These are phyloP conservation scores for Aspergillus conjunctus DNA, from an alignment of 495 filamentous ascomycete species.

Conservation along the genomic window DNA sequence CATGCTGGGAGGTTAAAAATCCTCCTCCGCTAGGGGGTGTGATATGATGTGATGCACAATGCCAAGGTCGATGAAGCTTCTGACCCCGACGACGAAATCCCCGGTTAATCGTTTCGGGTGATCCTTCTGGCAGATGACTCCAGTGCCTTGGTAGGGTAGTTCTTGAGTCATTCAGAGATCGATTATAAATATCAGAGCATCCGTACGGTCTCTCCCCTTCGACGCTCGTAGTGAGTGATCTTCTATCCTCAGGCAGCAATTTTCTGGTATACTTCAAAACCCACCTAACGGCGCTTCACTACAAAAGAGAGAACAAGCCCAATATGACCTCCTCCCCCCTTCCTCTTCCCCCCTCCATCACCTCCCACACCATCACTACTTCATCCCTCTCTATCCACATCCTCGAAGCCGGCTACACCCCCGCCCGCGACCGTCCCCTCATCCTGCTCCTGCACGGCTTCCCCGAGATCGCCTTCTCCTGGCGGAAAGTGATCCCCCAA, in stretches of 20 bases:
- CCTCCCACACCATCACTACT: conserved; percentile 59
- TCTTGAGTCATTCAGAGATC: too few species aligned
- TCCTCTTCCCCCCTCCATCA: conserved; percentile 53
- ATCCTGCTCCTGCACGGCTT: conserved; percentile 67
- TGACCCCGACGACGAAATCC: not conserved
- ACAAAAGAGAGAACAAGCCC: not conserved
- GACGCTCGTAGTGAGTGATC: too few species aligned
- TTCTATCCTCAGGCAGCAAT: too few species aligned
- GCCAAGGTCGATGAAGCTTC: not conserved
- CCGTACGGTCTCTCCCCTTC: too few species aligned
- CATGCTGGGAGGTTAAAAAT: not conserved
- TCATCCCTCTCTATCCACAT: conserved; percentile 60
- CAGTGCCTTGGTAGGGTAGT: too few species aligned
- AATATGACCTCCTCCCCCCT: conserved; percentile 33
- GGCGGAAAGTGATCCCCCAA: conserved; percentile 62
- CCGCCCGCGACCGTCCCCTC: conserved; percentile 47
- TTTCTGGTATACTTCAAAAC: not conserved
- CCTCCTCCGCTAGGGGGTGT: not conserved
- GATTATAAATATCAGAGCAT: too few species aligned
- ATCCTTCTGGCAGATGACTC: not conserved
- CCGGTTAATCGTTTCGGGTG: not conserved
- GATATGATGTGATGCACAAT: not conserved
- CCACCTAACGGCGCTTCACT: conserved; percentile 6
- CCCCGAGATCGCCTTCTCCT: conserved; percentile 70
- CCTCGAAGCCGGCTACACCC: conserved; percentile 52